Percentiles rank a stretch among this genome's conserved stretches.
These are phyloP conservation scores for Penicillium riverlandense DNA, from an alignment of 495 filamentous ascomycete genomes.

Conservation along the genomic window DNA sequence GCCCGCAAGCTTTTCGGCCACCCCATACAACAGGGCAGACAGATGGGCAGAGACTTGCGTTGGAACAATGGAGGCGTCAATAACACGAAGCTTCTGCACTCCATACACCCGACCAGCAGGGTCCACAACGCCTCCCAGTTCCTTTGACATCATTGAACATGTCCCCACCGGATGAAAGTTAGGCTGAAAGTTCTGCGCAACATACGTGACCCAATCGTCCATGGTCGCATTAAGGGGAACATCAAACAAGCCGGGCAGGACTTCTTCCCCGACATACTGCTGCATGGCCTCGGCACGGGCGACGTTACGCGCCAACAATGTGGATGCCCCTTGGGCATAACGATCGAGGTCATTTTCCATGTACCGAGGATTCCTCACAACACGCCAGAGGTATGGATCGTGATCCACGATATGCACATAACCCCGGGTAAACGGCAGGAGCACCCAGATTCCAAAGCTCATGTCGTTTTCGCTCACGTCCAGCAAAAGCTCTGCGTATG, in stretches of 20 bases:
- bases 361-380: constrained; percentile 43
- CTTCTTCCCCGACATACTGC: constrained; percentile 29
- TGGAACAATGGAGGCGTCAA: constrained; percentile 38
- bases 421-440: constrained; percentile 46
- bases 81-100: constrained; percentile 35
- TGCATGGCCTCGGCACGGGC: constrained; percentile 17
- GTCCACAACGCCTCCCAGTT: constrained; percentile 42
- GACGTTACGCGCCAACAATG: constrained; percentile 40
- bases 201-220: constrained; percentile 31
- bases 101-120: constrained; percentile 37
- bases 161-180: constrained; percentile 43
- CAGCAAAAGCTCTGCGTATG: constrained; percentile 21
- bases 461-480: constrained; percentile 23
- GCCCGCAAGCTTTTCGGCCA: constrained; percentile 35
- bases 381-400: constrained; percentile 29
- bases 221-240: constrained; percentile 28
- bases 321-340: constrained; percentile 40
- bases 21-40: constrained; percentile 33
- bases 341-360: constrained; percentile 42
- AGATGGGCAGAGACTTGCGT: constrained; percentile 25
- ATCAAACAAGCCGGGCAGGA: constrained; percentile 28
- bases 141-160: constrained; percentile 39
- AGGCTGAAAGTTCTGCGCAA: constrained; percentile 20
- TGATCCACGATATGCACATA: constrained; percentile 37
- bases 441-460: constrained; percentile 31